Base-by-base conservation (phyloP, 495 filamentous ascomycete species). In the Lentithecium fluviatile region DNA sequence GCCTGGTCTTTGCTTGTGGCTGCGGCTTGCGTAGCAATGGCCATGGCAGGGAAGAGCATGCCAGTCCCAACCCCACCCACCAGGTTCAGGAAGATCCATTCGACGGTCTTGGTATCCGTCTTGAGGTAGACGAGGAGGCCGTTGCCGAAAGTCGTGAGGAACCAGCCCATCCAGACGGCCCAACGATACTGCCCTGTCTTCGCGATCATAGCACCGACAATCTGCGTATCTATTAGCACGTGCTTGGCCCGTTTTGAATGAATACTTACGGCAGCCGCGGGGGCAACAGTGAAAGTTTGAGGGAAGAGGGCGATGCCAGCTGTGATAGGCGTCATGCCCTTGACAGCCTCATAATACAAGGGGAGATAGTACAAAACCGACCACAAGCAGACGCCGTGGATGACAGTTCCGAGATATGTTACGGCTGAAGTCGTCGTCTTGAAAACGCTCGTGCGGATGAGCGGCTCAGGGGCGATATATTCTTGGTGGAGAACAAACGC, bases 321-420 rank as follows among this genome's bases (percentile, higher is more conserved):
- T 1, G 83, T 58, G 6, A 82, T 80, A 0, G 82, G 75, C 0
- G 75, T 71, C 47, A 79, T 76, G 48, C 75, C 79, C 54, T 83
- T 81, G 25, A 87, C 78, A 8, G 82, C 79, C 51, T 83, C 74
- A 66, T 85, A 85, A 70, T 85, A 90, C 21, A 91, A 75, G 0
- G 86, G 79, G 29, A 86, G 71, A 52, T 81, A 86, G 63, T 88
- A 86, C 0, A 91, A 64, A 0, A 85, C 63, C 58, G 52, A 78
- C 81, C 75, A 81, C 40, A 76, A 69, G 20, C 83, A 71, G 13
- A 85, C 72, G 70, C 70, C 85, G 68, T 80, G 85, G 66, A 78
- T 76, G 57, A 75, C 74, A 2, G 77, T 80, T 4, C 70, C 79
- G 12, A 82, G 23, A 55, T 78, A 81, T 0, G 76, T 76, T 20